These are phyloP conservation scores for Cercospora berteroae DNA, from an alignment of 2,329 filamentous ascomycete genomes.

Conservation along the genomic window DNA sequence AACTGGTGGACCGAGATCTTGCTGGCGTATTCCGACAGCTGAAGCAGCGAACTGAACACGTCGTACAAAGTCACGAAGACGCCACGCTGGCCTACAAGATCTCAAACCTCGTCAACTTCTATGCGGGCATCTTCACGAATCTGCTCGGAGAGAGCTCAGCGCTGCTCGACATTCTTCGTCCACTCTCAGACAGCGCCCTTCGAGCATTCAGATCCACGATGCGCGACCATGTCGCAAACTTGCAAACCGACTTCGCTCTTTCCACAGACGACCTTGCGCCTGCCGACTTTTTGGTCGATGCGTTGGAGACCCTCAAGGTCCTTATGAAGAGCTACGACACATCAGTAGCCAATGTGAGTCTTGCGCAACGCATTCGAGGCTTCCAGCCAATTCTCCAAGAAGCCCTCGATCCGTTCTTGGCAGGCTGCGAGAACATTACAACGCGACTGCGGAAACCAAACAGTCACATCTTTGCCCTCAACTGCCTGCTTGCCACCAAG, in stretches of 20 bases:
- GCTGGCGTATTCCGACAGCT: slow-evolving; percentile 77
- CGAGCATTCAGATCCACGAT: slow-evolving; percentile 79
- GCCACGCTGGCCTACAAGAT: slow-evolving; percentile 85
- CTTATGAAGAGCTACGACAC: slow-evolving; percentile 87
- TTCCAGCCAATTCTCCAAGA: slow-evolving; percentile 75
- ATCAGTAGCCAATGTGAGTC: slow-evolving; percentile 60
- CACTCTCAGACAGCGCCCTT: slow-evolving; percentile 72
- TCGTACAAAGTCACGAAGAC: slow-evolving; percentile 89
- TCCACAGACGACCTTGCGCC: slow-evolving; percentile 72
- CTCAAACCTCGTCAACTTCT: slow-evolving; percentile 85
- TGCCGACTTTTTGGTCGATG: slow-evolving; percentile 76
- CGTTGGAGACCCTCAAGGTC: slow-evolving; percentile 71
- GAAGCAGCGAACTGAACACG: slow-evolving; percentile 85
- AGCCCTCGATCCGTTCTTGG: slow-evolving; percentile 81
- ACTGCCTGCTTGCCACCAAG: slow-evolving; percentile 64
- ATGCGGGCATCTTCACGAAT: slow-evolving; percentile 78
- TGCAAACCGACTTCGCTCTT: slow-evolving; percentile 70
- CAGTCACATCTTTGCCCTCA: slow-evolving; percentile 68
- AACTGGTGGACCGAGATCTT: slow-evolving; percentile 83
- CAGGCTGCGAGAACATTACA: slow-evolving; percentile 69
- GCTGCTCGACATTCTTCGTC: slow-evolving; percentile 66
- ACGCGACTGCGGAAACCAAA: slow-evolving; percentile 59
- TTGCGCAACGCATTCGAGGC: slow-evolving; percentile 59
- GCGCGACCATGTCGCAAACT: slow-evolving; percentile 72
- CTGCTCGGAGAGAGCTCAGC: slow-evolving; percentile 68